Base-by-base conservation (phyloP, 345 rosid species). In the Laguncularia racemosa region DNA sequence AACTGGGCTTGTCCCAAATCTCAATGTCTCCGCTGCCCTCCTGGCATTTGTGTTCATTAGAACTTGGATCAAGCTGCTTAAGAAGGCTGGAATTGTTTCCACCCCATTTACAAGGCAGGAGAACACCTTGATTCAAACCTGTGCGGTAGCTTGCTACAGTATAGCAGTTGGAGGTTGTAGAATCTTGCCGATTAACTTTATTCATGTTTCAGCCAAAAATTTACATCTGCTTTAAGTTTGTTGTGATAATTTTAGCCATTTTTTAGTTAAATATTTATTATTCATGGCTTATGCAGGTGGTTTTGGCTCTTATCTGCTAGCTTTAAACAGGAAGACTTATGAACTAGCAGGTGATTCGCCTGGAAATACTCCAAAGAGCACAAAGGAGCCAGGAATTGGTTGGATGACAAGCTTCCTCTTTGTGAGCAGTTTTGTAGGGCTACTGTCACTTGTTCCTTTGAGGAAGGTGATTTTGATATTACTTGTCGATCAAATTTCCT, bases 361-460 rank as follows among this genome's bases (percentile, higher is more conserved):
- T 1, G 87, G 93, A 19, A 91, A 88, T 69, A 74, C 51, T 73
- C 81, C 87, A 20, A 64, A 64, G 16, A 82, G 91, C 56, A 72
- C 60, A 9, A 91, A 83, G 66, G 97, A 91, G 61, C 97, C 95
- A 52, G 89, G 80, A 54, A 66, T 91, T 62, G 89, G 83, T 53
- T 91, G 97, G 97, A 91, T 91, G 96, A 85, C 77, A 44, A 78
- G 81, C 45, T 88, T 91, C 46, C 95, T 91, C 50, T 85, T 88
- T 67, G 79, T 78, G 6, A 81, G 75, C 64, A 64, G 84, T 52
- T 91, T 91, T 70, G 95, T 88, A 56, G 97, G 97, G 49, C 78
- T 91, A 14, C 71, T 91, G 51, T 96, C 89, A 8, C 67, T 91
- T 50, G 93, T 91, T 52, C 97, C 97, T 66, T 88, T 91, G 20